These are phyloP conservation scores for Bruguiera hainesii DNA, from an alignment of 441 rosid genomes.

Conservation along the genomic window DNA sequence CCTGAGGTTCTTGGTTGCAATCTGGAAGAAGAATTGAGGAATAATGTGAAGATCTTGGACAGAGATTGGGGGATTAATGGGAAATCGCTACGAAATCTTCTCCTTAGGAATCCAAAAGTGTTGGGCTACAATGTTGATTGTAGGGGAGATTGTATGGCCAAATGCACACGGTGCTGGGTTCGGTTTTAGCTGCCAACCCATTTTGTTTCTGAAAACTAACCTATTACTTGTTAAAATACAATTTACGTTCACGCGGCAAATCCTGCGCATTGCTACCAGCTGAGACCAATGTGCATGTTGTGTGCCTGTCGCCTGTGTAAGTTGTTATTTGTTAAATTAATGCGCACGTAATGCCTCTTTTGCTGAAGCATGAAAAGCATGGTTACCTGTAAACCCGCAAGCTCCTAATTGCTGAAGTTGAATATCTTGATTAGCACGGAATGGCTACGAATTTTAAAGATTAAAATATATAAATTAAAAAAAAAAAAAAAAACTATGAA, in stretches of 20 bases:
- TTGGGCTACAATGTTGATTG: constrained; percentile 77
- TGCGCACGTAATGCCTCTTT: too few relatives aligned
- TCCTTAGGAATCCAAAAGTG: constrained; percentile 78
- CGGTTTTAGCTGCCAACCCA: constrained; percentile 45
- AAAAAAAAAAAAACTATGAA: too few relatives aligned
- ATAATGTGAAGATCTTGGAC: constrained; percentile 58
- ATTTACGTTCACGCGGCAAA: not conserved
- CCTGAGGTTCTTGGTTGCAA: constrained; percentile 85
- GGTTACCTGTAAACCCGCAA: too few relatives aligned
- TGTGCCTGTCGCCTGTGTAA: too few relatives aligned
- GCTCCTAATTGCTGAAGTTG: too few relatives aligned
- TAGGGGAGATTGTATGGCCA: constrained; percentile 85
- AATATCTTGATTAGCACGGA: too few relatives aligned
- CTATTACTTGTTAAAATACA: not conserved
- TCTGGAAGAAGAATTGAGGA: constrained; percentile 65
- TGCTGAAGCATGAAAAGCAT: too few relatives aligned
- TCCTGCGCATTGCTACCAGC: too few relatives aligned
- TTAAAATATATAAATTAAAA: too few relatives aligned
- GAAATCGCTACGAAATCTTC: constrained; percentile 53
- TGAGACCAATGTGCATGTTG: too few relatives aligned
- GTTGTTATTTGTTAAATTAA: too few relatives aligned
- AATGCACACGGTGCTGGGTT: constrained; percentile 92
- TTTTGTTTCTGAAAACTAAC: constrained; percentile 2
- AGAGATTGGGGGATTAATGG: constrained; percentile 78
- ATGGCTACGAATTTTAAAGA: too few relatives aligned